Conservation (phyloP, 225 moss, liverwort and hornwort genomes). For the Rhytidiadelphus loreus region DNA sequence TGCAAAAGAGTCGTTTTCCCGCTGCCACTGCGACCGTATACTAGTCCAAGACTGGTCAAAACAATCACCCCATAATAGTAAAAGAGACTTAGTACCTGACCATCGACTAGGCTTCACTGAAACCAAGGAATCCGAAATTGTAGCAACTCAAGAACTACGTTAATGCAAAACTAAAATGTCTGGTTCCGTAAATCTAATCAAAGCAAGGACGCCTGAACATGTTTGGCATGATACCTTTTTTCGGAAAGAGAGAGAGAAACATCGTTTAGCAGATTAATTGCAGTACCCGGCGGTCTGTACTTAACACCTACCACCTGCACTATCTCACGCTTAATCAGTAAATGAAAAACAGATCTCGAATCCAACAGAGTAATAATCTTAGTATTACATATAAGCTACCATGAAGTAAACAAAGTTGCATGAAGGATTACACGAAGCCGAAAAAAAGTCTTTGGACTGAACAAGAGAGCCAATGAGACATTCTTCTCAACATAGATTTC, state of each 20-base stretch:
- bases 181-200: neutral
- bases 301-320: slow-evolving; percentile 64
- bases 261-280: slow-evolving; percentile 63
- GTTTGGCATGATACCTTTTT: slow-evolving; percentile 46
- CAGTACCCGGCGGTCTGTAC: slow-evolving; percentile 83
- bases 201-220: neutral
- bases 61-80: slow-evolving; percentile 9
- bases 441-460: neutral
- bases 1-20: slow-evolving; percentile 97
- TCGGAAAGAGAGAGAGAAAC: slow-evolving; percentile 82
- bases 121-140: neutral
- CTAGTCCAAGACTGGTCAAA: slow-evolving; percentile 61
- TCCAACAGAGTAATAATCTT: neutral
- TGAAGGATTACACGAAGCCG: neutral
- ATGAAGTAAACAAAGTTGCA: neutral
- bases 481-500: neutral
- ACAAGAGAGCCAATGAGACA: neutral
- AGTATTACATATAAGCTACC: neutral
- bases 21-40: slow-evolving; percentile 95
- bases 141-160: neutral
- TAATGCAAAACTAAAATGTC: neutral
- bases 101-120: neutral
- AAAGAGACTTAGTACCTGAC: neutral
- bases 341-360: neutral
- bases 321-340: neutral